Percentiles rank a stretch among this genome's conserved stretches.
Conservation (phyloP, 371 early-diverging fungal genomes). For the Mortierella sp. region DNA sequence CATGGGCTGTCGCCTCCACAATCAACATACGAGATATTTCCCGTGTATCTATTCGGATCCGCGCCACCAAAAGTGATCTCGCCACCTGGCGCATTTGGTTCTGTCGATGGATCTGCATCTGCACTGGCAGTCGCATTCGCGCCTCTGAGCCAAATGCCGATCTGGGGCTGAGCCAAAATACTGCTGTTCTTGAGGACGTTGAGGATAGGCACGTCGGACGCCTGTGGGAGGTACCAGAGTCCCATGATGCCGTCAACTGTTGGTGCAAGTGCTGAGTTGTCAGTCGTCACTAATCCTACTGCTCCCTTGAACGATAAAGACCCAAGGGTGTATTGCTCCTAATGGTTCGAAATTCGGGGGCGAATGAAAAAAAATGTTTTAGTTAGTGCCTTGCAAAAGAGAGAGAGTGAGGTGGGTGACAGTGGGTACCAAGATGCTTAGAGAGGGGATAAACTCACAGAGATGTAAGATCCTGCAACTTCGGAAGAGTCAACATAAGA, state of each 20-base stretch:
- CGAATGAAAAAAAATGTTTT: background rate
- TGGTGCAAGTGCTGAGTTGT: constrained; percentile 15
- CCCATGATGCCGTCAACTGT: constrained; percentile 52
- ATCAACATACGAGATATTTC: constrained; percentile 63
- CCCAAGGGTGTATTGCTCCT: constrained; percentile 39
- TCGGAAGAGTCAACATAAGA: background rate
- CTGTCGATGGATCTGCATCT: background rate
- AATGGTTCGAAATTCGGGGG: background rate
- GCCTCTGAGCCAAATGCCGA: constrained; percentile 31
- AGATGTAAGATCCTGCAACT: constrained; percentile 16
- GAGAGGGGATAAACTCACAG: constrained; percentile 14
- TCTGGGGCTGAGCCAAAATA: constrained; percentile 18
- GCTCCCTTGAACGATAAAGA: constrained; percentile 23
- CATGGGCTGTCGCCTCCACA: constrained; percentile 24
- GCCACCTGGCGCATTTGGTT: constrained; percentile 49
- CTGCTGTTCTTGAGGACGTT: constrained; percentile 34
- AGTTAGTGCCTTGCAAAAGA: background rate
- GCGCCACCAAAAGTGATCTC: constrained; percentile 76
- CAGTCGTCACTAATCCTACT: constrained; percentile 23
- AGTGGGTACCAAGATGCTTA: too few species aligned
- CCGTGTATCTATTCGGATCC: constrained; percentile 67
- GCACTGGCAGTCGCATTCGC: background rate
- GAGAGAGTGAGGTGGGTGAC: background rate
- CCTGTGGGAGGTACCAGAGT: constrained; percentile 35
- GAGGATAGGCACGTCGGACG: constrained; percentile 32